A percentile compares a stretch with the other conserved stretches of the same genome.
Conservation (phyloP, 2,329 filamentous ascomycete genomes). For the Fusarium torreyae region DNA sequence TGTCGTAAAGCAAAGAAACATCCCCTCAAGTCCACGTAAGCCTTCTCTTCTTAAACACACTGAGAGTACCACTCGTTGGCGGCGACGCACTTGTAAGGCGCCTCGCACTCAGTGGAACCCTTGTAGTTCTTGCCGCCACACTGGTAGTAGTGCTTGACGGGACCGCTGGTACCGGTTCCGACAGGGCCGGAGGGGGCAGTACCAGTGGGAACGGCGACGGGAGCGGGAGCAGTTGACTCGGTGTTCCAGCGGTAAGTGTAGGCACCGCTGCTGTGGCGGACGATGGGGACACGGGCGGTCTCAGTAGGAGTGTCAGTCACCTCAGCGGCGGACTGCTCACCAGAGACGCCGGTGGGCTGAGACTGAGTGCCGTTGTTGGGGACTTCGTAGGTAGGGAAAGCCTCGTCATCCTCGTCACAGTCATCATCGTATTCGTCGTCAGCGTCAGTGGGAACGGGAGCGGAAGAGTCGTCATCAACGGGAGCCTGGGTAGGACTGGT, state of each 20-base stretch:
- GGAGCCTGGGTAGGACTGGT: constrained; percentile 25
- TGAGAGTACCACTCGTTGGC: constrained; percentile 45
- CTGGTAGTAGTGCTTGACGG: constrained; percentile 42
- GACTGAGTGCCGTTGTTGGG: constrained; percentile 17
- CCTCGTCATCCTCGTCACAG: constrained; percentile 11
- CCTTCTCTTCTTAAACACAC: constrained; percentile 28
- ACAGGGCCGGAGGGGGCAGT: constrained; percentile 30
- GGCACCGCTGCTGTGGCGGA: constrained; percentile 40
- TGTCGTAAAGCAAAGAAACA: constrained; percentile 20
- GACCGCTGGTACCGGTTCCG: constrained; percentile 22
- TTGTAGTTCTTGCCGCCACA: constrained; percentile 42
- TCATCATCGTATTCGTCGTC: constrained; percentile 18
- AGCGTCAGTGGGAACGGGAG: background rate
- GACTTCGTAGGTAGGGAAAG: constrained; percentile 18
- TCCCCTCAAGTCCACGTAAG: background rate
- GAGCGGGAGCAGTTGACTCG: constrained; percentile 23
- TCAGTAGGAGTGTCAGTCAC: background rate
- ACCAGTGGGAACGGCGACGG: constrained; percentile 23
- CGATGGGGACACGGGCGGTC: constrained; percentile 35
- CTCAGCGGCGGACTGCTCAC: background rate
- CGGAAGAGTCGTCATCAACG: background rate
- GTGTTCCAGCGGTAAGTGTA: constrained; percentile 44
- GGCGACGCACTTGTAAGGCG: constrained; percentile 34
- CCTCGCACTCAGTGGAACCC: constrained; percentile 44
- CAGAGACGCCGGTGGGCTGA: constrained; percentile 5